Evolutionary conservation across 495 filamentous ascomycete genomes (phyloP).

Genomic region (Parmelia sp.): DNA sequence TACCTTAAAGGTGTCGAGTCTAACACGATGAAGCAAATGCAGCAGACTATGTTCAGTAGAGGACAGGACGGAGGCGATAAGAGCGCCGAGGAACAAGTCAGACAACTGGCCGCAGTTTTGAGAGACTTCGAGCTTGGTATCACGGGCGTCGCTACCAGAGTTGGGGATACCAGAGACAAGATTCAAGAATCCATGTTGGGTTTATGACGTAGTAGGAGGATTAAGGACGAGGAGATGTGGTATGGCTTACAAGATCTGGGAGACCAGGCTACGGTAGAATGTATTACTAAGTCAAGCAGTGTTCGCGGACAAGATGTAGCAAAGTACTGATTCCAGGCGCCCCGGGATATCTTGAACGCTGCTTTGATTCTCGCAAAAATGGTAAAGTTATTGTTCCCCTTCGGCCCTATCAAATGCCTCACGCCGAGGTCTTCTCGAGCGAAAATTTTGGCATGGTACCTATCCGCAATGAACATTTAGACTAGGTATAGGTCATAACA

Average conservation of each 20-base stretch:
- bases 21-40: constrained; percentile 61
- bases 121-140: constrained; percentile 75
- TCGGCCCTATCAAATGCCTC: neutral
- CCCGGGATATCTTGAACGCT: neutral
- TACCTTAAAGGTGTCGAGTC: constrained; percentile 72
- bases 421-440: neutral
- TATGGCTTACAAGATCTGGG: neutral
- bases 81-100: constrained; percentile 44
- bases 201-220: constrained; percentile 2
- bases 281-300: neutral
- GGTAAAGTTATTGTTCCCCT: neutral
- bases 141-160: constrained; percentile 63
- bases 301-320: neutral
- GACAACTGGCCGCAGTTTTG: constrained; percentile 60
- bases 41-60: constrained; percentile 55
- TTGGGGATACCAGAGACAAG: constrained; percentile 62
- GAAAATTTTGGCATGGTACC: neutral
- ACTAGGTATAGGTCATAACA: neutral
- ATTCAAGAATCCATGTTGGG: constrained; percentile 62
- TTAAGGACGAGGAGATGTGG: constrained; percentile 6
- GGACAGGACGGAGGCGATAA: constrained; percentile 43
- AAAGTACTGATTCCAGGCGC: constrained; percentile 2
- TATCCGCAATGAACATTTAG: neutral
- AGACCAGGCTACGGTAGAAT: neutral
- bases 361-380: neutral